These are phyloP conservation scores for Apostasia shenzhenica DNA, from an alignment of 106 monocot species.

Conservation along the genomic window DNA sequence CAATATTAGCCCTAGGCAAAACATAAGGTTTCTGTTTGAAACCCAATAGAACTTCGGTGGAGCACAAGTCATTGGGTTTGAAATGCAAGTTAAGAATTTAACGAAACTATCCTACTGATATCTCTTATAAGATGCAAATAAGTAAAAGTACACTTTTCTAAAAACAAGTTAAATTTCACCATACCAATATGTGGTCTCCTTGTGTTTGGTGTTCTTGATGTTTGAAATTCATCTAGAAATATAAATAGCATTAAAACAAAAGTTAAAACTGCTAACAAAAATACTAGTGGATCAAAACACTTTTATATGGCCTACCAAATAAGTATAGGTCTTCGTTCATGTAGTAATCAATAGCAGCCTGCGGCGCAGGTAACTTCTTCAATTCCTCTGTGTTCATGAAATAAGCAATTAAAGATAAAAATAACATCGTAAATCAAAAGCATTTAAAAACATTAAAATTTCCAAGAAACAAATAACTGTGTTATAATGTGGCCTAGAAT, in stretches of 20 bases:
- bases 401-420: background rate
- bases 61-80: too few relatives aligned
- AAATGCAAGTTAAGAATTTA: too few relatives aligned
- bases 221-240: slow-evolving; percentile 94
- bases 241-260: background rate
- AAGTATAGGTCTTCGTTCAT: slow-evolving; percentile 85
- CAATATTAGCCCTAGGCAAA: too few relatives aligned
- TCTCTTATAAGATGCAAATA: too few relatives aligned
- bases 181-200: slow-evolving; percentile 90
- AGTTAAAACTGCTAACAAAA: background rate
- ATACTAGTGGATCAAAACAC: background rate
- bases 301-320: slow-evolving; percentile 50
- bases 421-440: background rate
- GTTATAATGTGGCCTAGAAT: too few relatives aligned
- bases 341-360: slow-evolving; percentile 83
- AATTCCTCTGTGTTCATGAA: slow-evolving; percentile 63
- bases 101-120: too few relatives aligned
- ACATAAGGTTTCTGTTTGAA: too few relatives aligned
- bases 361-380: slow-evolving; percentile 73
- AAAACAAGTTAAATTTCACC: background rate
- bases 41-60: too few relatives aligned
- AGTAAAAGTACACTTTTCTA: background rate
- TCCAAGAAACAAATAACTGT: too few relatives aligned
- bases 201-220: slow-evolving; percentile 59
- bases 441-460: background rate